Evolutionary conservation across 257 asterid genomes (phyloP).

Genomic region (Solanum pennellii): DNA sequence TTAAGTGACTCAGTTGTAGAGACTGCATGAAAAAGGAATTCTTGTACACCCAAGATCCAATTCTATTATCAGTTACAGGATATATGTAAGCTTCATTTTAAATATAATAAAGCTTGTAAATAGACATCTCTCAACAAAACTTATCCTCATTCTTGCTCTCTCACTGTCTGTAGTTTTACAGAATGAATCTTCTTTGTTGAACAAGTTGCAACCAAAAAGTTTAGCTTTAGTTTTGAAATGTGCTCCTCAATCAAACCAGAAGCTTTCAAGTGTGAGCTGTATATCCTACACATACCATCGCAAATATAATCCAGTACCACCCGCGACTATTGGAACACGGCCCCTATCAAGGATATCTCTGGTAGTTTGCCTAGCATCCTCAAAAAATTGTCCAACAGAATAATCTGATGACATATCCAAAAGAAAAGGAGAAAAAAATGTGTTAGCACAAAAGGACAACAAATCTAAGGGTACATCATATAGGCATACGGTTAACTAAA

Average conservation of each 20-base stretch:
- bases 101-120: not conserved
- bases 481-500: not conserved
- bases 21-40: not conserved
- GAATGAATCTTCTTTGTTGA: not conserved
- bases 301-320: conserved; percentile 93
- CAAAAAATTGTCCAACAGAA: conserved; percentile 80
- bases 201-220: not conserved
- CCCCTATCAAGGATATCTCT: conserved; percentile 58
- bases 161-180: not conserved
- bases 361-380: conserved; percentile 76
- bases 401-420: conserved; percentile 43
- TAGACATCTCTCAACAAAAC: not conserved
- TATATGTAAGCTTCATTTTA: not conserved
- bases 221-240: not conserved
- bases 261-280: not conserved
- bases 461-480: not conserved
- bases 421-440: not conserved
- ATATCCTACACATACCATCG: conserved; percentile 57
- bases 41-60: not conserved
- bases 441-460: not conserved
- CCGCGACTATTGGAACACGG: conserved; percentile 76
- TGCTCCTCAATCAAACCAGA: not conserved
- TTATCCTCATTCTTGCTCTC: not conserved
- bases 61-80: not conserved
- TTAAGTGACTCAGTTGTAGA: not conserved